Conservation (phyloP, 805 yeast genomes). For the Maudiozyma saulgeensis region DNA sequence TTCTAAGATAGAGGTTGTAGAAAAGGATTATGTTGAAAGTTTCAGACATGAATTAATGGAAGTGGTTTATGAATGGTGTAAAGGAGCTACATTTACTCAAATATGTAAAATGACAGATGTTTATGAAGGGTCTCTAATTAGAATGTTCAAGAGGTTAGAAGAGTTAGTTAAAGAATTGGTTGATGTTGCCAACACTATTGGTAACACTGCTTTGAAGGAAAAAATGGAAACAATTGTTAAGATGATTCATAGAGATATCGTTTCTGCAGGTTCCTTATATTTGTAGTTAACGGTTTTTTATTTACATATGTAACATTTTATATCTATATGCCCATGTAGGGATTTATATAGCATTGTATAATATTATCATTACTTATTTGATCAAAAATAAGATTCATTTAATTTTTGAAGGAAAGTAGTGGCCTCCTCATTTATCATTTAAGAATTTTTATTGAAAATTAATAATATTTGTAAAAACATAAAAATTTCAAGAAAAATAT, state of each 20-base stretch:
- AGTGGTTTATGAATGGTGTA: conserved; percentile 93
- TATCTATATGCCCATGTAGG: neutral
- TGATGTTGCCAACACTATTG: conserved; percentile 88
- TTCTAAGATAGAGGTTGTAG: conserved; percentile 80
- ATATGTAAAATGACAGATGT: conserved; percentile 98
- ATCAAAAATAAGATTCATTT: neutral
- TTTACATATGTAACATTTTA: neutral
- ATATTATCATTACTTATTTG: neutral
- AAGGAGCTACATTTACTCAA: conserved; percentile 91
- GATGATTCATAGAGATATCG: conserved; percentile 89
- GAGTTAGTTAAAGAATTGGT: conserved; percentile 86
- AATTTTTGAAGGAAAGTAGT: no score
- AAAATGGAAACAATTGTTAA: conserved; percentile 83
- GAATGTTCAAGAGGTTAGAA: conserved; percentile 90
- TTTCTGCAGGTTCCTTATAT: conserved; percentile 91
- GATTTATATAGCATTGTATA: neutral
- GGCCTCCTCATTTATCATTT: neutral
- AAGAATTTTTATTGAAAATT: neutral
- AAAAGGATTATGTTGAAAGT: conserved; percentile 84
- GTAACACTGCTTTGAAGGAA: conserved; percentile 73
- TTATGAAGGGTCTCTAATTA: conserved; percentile 89
- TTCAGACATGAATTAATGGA: conserved; percentile 95
- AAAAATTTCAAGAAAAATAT: neutral
- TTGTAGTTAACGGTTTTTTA: conserved; percentile 18
- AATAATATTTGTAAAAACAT: neutral